Percentiles rank a stretch among this genome's conserved stretches.
phyloP scores from a whole-genome alignment of 768 basidiomycete genomes.

The Clavaria fumosa region DNA sequence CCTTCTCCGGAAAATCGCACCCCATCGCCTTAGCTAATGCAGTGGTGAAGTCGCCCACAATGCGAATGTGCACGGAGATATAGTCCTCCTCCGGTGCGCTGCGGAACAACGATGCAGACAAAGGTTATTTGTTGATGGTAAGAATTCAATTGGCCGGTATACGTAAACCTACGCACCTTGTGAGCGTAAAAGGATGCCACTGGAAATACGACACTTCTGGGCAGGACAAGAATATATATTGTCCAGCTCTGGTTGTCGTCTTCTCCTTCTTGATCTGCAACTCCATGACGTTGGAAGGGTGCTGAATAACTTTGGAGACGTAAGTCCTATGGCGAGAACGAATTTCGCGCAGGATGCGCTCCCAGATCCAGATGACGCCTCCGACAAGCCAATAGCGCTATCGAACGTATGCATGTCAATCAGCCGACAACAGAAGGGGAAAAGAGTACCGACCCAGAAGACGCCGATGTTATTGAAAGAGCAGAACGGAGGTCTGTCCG shows the following conservation, averaged over 20 bases:
- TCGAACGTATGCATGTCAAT: conserved; percentile 5
- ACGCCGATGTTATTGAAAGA: conserved; percentile 76
- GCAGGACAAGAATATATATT: conserved; percentile 87
- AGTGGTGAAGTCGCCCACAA: conserved; percentile 84
- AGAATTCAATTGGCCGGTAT: not conserved
- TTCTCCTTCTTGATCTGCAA: conserved; percentile 97
- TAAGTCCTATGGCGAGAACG: conserved; percentile 84
- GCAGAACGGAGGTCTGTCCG: conserved; percentile 80
- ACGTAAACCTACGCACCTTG: conserved; percentile 35
- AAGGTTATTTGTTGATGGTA: not conserved
- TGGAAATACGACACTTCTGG: conserved; percentile 91
- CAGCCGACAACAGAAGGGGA: conserved; percentile 1
- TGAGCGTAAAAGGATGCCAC: conserved; percentile 95
- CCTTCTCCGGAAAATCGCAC: conserved; percentile 58
- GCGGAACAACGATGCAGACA: conserved; percentile 1
- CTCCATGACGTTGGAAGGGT: conserved; percentile 89
- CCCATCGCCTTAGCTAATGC: conserved; percentile 71
- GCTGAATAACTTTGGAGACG: conserved; percentile 89
- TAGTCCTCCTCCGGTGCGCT: conserved; percentile 94
- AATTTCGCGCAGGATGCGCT: conserved; percentile 86
- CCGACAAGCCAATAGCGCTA: conserved; percentile 86
- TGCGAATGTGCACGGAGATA: conserved; percentile 84
- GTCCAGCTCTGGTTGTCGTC: conserved; percentile 66
- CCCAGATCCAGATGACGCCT: conserved; percentile 69
- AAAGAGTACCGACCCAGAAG: conserved; percentile 66